Evolutionary conservation across 1,139 yeast genomes (phyloP), one percentile per base, ranked within the genome.

Genomic region (Citeromyces hawaiiensis): DNA sequence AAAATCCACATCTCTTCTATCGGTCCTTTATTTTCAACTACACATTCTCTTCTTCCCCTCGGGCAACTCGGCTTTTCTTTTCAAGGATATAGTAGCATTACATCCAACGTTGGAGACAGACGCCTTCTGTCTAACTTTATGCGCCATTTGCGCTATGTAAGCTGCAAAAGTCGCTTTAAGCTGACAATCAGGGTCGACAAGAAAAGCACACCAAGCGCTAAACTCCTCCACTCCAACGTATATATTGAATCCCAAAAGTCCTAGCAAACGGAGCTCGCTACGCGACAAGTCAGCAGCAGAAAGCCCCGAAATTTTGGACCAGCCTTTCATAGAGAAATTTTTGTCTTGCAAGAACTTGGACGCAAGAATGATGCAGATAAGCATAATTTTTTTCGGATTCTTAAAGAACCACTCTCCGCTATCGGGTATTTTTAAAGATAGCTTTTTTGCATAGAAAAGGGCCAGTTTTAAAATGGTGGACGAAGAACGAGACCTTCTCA

Each of bases 251-350:
- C 76, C 66, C 42, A 83, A 63, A 10, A 68, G 58, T 31, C 57
- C 50, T 43, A 83, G 64, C 34, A 81, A 63, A n/a, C 64, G 57
- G 30, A 70, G 50, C 57, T 83, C 94, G 43, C 76, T 63, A 10
- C 52, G 49, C 44, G 64, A 64, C 44, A 83, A 63, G 43, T 70
- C 74, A 36, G 57, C 48, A n/a, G 67, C 49, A 38, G 67, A 49
- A 47, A 77, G 63, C 1, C 93, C 91, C 39, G 85, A 72, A 39
- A 83, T 76, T 51, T 74, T 76, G 40, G 81, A 64, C 94, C 94
- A 83, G n/a, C 83, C 72, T 47, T 66, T 67, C 47, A 80, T 68
- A 17, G 82, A 66, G 56, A 73, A 82, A 52, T 79, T 80, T 42
- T 76, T 72, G 57, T 83, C 94, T 54, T 78, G 86, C 45, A 72